Conservation (phyloP, 2,329 filamentous ascomycete genomes). For the Talaromyces islandicus region DNA sequence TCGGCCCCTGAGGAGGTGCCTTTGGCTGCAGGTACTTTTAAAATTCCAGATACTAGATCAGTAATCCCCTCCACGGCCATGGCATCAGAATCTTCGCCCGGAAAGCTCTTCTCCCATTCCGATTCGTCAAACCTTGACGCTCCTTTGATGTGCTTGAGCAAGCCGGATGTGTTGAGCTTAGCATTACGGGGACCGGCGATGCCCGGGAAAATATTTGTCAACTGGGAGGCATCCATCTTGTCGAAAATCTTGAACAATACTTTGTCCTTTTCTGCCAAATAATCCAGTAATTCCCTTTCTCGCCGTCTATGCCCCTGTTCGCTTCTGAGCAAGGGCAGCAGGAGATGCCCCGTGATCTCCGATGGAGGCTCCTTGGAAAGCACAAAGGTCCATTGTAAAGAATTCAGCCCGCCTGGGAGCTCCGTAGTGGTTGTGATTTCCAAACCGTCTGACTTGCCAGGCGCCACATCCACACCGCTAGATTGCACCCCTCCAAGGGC, state of each 20-base stretch:
- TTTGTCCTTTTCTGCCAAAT: constrained; percentile 53
- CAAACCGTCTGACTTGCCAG: constrained; percentile 29
- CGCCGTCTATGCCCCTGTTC: constrained; percentile 43
- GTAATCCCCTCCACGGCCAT: constrained; percentile 18
- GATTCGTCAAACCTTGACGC: constrained; percentile 48
- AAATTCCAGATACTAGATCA: not conserved
- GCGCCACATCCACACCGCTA: constrained; percentile 27
- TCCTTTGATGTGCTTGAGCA: constrained; percentile 50
- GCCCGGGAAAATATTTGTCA: constrained; percentile 52
- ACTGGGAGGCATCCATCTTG: constrained; percentile 50
- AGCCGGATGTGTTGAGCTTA: constrained; percentile 39
- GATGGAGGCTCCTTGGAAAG: constrained; percentile 36
- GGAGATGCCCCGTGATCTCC: constrained; percentile 43
- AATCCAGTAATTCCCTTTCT: constrained; percentile 43
- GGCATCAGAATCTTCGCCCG: constrained; percentile 3
- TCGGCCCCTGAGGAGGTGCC: constrained; percentile 16
- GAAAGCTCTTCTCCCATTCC: constrained; percentile 35
- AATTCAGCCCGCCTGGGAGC: constrained; percentile 49
- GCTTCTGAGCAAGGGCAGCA: constrained; percentile 48
- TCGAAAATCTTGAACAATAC: constrained; percentile 54
- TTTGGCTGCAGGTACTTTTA: not conserved
- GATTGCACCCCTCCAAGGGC: constrained; percentile 35
- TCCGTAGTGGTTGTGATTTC: constrained; percentile 42
- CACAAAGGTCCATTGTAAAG: constrained; percentile 48
- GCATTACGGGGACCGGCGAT: constrained; percentile 41